phyloP scores from a whole-genome alignment of 2,329 filamentous ascomycete genomes.

The Rhinocladiella mackenziei region DNA sequence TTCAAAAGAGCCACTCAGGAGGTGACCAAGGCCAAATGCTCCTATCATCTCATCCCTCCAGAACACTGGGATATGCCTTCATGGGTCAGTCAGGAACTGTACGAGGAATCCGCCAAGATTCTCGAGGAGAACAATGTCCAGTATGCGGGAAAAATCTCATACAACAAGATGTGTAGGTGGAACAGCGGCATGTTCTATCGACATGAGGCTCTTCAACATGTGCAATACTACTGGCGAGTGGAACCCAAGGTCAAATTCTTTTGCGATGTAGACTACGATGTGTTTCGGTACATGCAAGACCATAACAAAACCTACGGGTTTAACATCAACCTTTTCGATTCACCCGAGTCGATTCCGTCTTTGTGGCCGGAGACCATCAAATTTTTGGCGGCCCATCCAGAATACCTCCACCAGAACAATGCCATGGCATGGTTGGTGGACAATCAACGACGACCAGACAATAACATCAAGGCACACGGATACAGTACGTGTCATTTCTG shows the following conservation, averaged over 20 bases:
- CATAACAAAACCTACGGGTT: conserved; percentile 99
- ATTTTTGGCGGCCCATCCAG: conserved; percentile 79
- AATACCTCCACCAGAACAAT: conserved; percentile 77
- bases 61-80: conserved; percentile 90
- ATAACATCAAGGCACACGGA: conserved; percentile 76
- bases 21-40: conserved; percentile 80
- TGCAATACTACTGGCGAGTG: conserved; percentile 95
- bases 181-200: conserved; percentile 98
- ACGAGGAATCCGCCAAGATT: conserved; percentile 75
- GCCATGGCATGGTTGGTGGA: conserved; percentile 87
- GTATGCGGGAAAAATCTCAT: conserved; percentile 82
- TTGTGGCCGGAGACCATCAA: conserved; percentile 95
- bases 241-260: conserved; percentile 99
- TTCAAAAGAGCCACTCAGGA: conserved; percentile 80
- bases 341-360: conserved; percentile 75
- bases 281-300: conserved; percentile 97
- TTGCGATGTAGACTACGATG: conserved; percentile 96
- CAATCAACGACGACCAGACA: conserved; percentile 67
- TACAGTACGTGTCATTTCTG: conserved; percentile 99
- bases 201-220: conserved; percentile 77
- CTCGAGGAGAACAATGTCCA: conserved; percentile 82
- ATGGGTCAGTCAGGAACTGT: conserved; percentile 89
- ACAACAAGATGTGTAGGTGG: conserved; percentile 99
- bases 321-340: conserved; percentile 95
- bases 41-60: conserved; percentile 64